Percentiles rank a stretch among this genome's conserved stretches.
phyloP scores from a whole-genome alignment of 164 flowering plant genomes.

The Houttuynia cordata region DNA sequence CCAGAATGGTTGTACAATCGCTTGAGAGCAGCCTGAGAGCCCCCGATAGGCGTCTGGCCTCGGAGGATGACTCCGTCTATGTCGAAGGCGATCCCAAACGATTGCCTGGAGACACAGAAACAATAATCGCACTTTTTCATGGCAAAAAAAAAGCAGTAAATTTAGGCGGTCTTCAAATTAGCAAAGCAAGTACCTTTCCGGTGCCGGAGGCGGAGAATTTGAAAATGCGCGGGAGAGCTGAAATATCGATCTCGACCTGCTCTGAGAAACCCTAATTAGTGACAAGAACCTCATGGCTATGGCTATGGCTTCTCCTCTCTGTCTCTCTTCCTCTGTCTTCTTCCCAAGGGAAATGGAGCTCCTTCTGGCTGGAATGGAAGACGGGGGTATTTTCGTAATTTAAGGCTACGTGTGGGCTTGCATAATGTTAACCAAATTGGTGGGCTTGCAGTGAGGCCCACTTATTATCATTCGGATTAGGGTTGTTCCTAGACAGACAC shows the following conservation, averaged over 20 bases:
- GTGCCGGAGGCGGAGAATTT: neutral
- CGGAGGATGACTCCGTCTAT: constrained; percentile 77
- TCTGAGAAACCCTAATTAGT: constrained; percentile 3
- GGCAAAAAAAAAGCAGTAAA: no score
- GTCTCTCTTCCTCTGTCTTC: no score
- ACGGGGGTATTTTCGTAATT: neutral
- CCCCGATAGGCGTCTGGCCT: constrained; percentile 57
- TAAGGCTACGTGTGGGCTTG: no score
- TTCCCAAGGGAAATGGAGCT: neutral
- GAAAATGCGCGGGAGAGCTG: neutral
- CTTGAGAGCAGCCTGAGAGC: constrained; percentile 45
- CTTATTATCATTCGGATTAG: no score
- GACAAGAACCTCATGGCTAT: constrained; percentile 8
- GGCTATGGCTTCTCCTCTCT: neutral
- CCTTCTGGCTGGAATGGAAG: neutral
- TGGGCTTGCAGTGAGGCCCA: no score
- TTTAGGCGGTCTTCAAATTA: no score
- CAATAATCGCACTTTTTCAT: no score
- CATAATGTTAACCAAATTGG: no score
- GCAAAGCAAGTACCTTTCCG: neutral
- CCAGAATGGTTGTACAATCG: constrained; percentile 42
- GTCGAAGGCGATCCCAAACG: constrained; percentile 77
- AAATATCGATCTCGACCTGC: constrained; percentile 2
- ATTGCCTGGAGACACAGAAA: constrained; percentile 18
- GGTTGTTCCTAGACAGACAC: no score